Conservation (phyloP, 441 rosid species). For the Jatropha multifida region DNA sequence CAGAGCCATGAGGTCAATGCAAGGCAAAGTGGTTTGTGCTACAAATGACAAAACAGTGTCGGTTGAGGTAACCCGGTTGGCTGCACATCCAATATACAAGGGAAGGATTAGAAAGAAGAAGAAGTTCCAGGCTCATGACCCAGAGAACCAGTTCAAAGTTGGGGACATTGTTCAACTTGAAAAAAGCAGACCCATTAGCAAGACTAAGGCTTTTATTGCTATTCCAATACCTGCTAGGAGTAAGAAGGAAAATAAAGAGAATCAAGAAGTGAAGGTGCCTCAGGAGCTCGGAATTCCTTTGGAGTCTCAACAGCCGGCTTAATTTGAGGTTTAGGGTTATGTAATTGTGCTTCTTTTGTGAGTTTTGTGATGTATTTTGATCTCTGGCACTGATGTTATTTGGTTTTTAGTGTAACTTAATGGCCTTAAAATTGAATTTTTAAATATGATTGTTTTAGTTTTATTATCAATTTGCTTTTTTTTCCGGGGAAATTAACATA, state of each 20-base stretch:
- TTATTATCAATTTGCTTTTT: not conserved
- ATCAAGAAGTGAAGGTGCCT: slow-evolving; percentile 18
- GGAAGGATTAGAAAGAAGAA: slow-evolving; percentile 83
- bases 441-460: not conserved
- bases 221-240: slow-evolving; percentile 40
- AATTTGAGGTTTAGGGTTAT: slow-evolving; percentile 13
- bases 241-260: slow-evolving; percentile 27
- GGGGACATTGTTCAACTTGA: slow-evolving; percentile 76
- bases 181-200: slow-evolving; percentile 73
- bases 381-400: slow-evolving; percentile 11
- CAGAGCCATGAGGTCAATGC: slow-evolving; percentile 71
- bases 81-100: slow-evolving; percentile 83
- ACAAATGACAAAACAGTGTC: slow-evolving; percentile 80
- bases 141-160: slow-evolving; percentile 66
- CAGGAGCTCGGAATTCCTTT: slow-evolving; percentile 61
- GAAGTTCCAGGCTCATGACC: slow-evolving; percentile 94
- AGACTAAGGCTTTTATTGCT: slow-evolving; percentile 68
- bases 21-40: slow-evolving; percentile 80
- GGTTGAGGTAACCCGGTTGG: slow-evolving; percentile 72
- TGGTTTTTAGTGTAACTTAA: slow-evolving; percentile 11
- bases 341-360: slow-evolving; percentile 12
- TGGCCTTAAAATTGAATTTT: slow-evolving; percentile 12
- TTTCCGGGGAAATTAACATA: not conserved
- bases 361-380: slow-evolving; percentile 9
- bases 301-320: slow-evolving; percentile 51